Evolutionary conservation across 768 basidiomycete genomes (phyloP), one percentile per base, ranked within the genome.

Genomic region (Antrodiella citrinella): DNA sequence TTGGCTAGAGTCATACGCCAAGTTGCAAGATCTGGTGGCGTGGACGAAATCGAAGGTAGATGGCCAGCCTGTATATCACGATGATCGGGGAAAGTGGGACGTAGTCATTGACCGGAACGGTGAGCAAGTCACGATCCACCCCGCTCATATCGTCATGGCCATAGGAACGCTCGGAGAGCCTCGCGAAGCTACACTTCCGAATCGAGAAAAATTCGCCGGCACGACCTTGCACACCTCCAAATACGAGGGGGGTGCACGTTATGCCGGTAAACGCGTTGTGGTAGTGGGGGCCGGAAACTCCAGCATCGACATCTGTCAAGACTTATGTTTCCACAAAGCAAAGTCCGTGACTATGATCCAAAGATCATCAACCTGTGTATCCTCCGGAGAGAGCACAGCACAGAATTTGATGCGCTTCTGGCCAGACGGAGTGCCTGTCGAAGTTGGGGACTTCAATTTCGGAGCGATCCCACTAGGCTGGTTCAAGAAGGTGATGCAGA

Each of bases 1-100:
- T 54, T 73, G 69, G 69, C 48, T 74, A 9, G 72, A 73, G 54
- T 58, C 64, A 24, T 73, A 74, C 45, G 67, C 57, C 1, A 39
- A 55, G 9, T 55, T 59, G 3, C 70, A 69, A 52, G 73, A 72
- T 47, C 58, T 74, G 15, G 57, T 65, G n/a, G 62, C 72, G 12
- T 74, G 73, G 73, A 70, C 64, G 15, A 58, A 63, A 30, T 63
- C 68, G 3, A 57, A 48, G 5, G 55, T 63, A 12, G 47, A 64
- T 1, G 63, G 67, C 0, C 53, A 45, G 4, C 66, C 71, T 4
- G 53, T 26, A n/a, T 73, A 70, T 51, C 61, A 72, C 55, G 38
- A 48, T 11, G 23, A 26, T 3, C 45, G 57, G 1, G 62, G 60
- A 41, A 57, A 53, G 40, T 72, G 71, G 71, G 63, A 58, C 1